Evolutionary conservation across 331 rosid species (phyloP).

Genomic region (Malus hybrid): DNA sequence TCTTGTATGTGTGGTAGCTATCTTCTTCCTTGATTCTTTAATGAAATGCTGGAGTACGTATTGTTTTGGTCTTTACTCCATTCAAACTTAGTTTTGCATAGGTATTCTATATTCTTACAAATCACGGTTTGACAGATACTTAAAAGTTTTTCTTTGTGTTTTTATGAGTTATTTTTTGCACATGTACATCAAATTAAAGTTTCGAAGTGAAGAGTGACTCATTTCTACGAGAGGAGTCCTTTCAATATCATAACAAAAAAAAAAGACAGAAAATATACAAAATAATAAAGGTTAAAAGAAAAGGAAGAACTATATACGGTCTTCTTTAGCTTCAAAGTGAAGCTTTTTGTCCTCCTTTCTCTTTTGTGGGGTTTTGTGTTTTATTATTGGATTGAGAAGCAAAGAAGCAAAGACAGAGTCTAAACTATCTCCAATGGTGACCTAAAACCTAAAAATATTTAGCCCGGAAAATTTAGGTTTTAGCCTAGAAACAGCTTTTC

Average conservation of each 20-base stretch:
- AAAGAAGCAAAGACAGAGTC: not conserved
- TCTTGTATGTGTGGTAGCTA: constrained; percentile 19
- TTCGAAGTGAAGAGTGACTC: too few relatives aligned
- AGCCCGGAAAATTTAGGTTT: too few relatives aligned
- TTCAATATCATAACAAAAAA: constrained; percentile 22
- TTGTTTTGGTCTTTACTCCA: constrained; percentile 44
- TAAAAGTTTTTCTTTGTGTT: not conserved
- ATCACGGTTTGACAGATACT: not conserved
- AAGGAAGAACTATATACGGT: not conserved
- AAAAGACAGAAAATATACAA: not conserved
- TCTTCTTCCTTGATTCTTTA: constrained; percentile 46
- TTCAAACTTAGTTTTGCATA: constrained; percentile 24
- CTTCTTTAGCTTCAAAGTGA: not conserved
- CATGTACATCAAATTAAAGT: too few relatives aligned
- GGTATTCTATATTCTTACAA: too few relatives aligned
- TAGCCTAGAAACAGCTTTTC: too few relatives aligned
- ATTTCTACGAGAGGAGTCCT: not conserved
- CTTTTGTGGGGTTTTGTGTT: not conserved
- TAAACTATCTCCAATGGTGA: too few relatives aligned
- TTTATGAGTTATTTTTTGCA: not conserved
- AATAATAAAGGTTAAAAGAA: not conserved
- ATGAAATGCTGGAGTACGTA: constrained; percentile 1
- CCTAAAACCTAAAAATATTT: too few relatives aligned
- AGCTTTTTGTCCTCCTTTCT: not conserved
- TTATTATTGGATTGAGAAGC: not conserved